Conservation (phyloP, 257 asterid species). For the Petrea volubilis region DNA sequence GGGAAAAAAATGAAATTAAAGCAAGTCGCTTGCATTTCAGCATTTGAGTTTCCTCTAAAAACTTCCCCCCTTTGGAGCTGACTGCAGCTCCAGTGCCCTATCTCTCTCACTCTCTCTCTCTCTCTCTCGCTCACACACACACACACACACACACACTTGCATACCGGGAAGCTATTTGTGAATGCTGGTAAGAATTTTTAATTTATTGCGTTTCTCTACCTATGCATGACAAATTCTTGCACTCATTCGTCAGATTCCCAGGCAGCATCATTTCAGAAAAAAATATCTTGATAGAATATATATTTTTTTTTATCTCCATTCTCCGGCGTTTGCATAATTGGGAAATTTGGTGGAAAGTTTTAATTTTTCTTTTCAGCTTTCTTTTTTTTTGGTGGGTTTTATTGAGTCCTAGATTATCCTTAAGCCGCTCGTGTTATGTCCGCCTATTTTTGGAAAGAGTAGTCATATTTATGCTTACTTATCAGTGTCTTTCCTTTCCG, state of each 20-base stretch:
- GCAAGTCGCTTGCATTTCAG: no score
- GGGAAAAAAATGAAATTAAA: no score
- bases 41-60: neutral
- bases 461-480: no score
- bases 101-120: neutral
- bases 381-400: slow-evolving; percentile 24
- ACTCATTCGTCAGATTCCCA: neutral
- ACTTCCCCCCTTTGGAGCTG: neutral
- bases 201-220: neutral
- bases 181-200: slow-evolving; percentile 19
- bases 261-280: neutral
- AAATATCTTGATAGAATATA: neutral
- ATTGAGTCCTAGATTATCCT: neutral
- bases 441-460: neutral
- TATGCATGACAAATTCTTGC: neutral
- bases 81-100: slow-evolving; percentile 1
- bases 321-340: neutral
- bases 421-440: neutral
- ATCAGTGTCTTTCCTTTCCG: no score
- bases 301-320: neutral
- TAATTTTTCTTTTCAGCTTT: neutral
- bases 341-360: neutral
- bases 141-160: no score
- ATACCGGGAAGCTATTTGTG: neutral
- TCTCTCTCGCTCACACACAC: neutral